Evolutionary conservation across 768 basidiomycete species (phyloP).

Genomic region (Agaricus blazei): DNA sequence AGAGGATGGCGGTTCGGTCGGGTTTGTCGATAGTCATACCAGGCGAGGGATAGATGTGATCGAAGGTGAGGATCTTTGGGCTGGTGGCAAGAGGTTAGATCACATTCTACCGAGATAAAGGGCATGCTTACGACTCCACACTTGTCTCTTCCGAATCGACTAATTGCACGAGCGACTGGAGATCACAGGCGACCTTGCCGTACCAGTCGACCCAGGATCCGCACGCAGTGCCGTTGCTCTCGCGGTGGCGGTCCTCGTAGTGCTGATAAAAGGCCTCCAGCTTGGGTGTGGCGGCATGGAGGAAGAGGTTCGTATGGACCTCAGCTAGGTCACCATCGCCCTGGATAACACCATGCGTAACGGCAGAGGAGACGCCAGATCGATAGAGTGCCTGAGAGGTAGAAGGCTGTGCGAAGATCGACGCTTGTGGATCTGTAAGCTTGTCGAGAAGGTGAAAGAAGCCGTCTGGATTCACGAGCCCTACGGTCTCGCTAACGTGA

Average conservation of each 20-base stretch:
- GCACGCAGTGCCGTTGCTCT: slow-evolving; percentile 33
- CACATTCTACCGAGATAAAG: slow-evolving; percentile 1
- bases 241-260: slow-evolving; percentile 40
- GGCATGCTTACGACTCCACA: slow-evolving; percentile 22
- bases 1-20: slow-evolving; percentile 68
- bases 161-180: slow-evolving; percentile 50
- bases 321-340: slow-evolving; percentile 46
- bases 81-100: slow-evolving; percentile 24
- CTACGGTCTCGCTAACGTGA: slow-evolving; percentile 67
- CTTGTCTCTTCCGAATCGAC: slow-evolving; percentile 29
- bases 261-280: slow-evolving; percentile 81
- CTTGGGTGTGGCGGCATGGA: slow-evolving; percentile 76
- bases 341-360: slow-evolving; percentile 40
- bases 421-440: slow-evolving; percentile 47
- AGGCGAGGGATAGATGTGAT: slow-evolving; percentile 63
- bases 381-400: slow-evolving; percentile 51
- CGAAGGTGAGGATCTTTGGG: slow-evolving; percentile 64
- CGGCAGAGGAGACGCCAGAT: slow-evolving; percentile 46
- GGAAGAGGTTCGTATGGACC: slow-evolving; percentile 67
- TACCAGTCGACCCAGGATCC: slow-evolving; percentile 86
- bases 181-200: slow-evolving; percentile 66
- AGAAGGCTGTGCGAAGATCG: slow-evolving; percentile 27
- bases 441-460: slow-evolving; percentile 77
- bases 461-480: slow-evolving; percentile 61
- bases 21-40: slow-evolving; percentile 40